phyloP scores from a whole-genome alignment of 2,329 filamentous ascomycete species.

The Neodidymelliopsis sp. region DNA sequence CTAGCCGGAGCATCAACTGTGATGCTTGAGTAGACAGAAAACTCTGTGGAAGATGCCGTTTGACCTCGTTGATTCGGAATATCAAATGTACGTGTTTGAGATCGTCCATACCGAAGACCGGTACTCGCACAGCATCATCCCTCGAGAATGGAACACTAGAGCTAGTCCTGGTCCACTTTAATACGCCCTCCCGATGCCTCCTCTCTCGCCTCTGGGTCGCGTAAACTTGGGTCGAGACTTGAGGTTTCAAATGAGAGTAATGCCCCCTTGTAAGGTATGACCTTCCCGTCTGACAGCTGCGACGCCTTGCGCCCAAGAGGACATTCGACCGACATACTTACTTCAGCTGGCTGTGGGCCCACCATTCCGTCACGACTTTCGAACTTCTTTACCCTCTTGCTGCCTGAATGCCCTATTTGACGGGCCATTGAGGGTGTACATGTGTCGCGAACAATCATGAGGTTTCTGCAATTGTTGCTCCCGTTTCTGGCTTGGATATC shows the following conservation, averaged over 20 bases:
- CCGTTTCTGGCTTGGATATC: conserved; percentile 25
- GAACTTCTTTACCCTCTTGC: not conserved
- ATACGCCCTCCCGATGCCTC: conserved; percentile 11
- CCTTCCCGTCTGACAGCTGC: conserved; percentile 4
- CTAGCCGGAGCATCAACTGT: not conserved
- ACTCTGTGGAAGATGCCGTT: not conserved
- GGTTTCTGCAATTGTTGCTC: conserved; percentile 24
- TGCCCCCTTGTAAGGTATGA: conserved; percentile 3
- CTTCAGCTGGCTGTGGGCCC: conserved; percentile 5
- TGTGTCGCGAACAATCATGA: conserved; percentile 20
- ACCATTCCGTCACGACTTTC: conserved; percentile 2
- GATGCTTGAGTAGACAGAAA: not conserved
- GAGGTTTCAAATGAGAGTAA: conserved; percentile 10
- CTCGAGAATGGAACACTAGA: conserved; percentile 3
- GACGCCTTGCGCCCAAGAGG: conserved; percentile 4
- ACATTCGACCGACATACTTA: conserved; percentile 16
- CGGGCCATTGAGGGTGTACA: not conserved
- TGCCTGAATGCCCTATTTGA: conserved; percentile 2
- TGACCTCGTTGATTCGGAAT: not conserved
- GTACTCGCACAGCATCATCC: conserved; percentile 15
- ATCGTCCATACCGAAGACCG: conserved; percentile 1
- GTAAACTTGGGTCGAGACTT: conserved; percentile 10
- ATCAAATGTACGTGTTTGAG: not conserved
- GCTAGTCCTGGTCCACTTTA: conserved; percentile 10
- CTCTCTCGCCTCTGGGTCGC: conserved; percentile 6